Evolutionary conservation across 2,329 filamentous ascomycete species (phyloP).

Genomic region (Fonsecaea erecta): DNA sequence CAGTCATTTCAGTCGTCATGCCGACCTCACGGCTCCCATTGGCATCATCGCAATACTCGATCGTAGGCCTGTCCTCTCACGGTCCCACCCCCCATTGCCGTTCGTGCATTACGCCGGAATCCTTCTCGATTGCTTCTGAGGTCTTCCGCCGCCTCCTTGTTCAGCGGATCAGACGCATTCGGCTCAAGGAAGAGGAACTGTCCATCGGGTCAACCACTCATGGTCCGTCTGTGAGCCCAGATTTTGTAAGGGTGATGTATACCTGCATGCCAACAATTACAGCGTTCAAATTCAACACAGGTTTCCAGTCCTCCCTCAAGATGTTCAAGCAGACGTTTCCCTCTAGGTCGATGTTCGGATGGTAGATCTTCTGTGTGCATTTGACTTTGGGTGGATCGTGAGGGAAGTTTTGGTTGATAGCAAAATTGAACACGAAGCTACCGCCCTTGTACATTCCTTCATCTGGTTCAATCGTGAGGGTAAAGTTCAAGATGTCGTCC

Average conservation of each 20-base stretch:
- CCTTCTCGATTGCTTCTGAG: conserved; percentile 80
- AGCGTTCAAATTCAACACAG: conserved; percentile 92
- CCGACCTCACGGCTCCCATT: background rate
- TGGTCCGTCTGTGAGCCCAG: background rate
- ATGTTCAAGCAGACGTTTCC: conserved; percentile 99
- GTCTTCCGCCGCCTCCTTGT: conserved; percentile 96
- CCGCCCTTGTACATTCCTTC: conserved; percentile 83
- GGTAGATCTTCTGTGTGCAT: conserved; percentile 97
- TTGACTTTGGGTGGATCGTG: conserved; percentile 98
- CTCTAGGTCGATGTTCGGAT: conserved; percentile 97
- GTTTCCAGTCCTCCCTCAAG: conserved; percentile 97
- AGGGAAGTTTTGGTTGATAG: conserved; percentile 92
- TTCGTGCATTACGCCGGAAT: conserved; percentile 89
- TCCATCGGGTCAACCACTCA: background rate
- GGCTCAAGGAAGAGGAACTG: conserved; percentile 97
- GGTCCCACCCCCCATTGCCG: conserved; percentile 77
- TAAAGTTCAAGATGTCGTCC: conserved; percentile 63
- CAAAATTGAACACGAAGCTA: conserved; percentile 85
- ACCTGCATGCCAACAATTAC: conserved; percentile 93
- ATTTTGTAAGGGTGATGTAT: conserved; percentile 27
- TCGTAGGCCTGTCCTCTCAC: conserved; percentile 78
- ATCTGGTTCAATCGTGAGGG: conserved; percentile 55
- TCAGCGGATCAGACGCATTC: conserved; percentile 95
- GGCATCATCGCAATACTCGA: conserved; percentile 57
- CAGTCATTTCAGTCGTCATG: conserved; percentile 15